Percentiles rank a stretch among this genome's conserved stretches.
These are phyloP conservation scores for Agrocybe pediades DNA, from an alignment of 768 basidiomycete genomes.

Conservation along the genomic window DNA sequence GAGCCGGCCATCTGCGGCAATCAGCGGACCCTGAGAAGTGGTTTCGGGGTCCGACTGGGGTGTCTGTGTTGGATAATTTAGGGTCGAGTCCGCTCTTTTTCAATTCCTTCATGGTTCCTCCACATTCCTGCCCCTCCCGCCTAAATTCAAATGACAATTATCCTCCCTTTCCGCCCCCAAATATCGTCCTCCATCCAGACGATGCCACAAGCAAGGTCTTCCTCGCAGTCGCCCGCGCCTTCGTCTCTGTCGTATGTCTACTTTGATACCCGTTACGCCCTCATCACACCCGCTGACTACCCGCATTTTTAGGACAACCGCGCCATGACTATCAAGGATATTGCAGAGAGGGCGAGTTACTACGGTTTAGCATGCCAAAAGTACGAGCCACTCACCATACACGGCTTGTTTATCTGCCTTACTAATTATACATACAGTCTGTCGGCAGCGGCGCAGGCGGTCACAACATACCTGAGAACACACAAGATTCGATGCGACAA, in stretches of 20 bases:
- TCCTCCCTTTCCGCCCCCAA: slow-evolving; percentile 58
- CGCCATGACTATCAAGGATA: slow-evolving; percentile 86
- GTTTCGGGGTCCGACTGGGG: neutral
- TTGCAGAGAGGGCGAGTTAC: slow-evolving; percentile 68
- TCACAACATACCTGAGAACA: slow-evolving; percentile 79
- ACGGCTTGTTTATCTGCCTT: neutral
- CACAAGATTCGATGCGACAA: slow-evolving; percentile 72
- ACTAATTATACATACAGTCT: slow-evolving; percentile 41
- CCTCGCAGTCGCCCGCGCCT: slow-evolving; percentile 69
- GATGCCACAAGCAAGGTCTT: slow-evolving; percentile 75
- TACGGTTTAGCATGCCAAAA: slow-evolving; percentile 76
- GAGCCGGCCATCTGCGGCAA: slow-evolving; percentile 28
- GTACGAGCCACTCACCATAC: slow-evolving; percentile 48
- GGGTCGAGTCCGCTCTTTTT: neutral
- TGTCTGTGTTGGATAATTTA: neutral
- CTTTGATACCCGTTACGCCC: slow-evolving; percentile 8
- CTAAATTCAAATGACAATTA: slow-evolving; percentile 49
- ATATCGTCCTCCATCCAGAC: slow-evolving; percentile 72
- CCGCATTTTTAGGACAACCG: slow-evolving; percentile 60
- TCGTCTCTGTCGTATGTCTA: slow-evolving; percentile 68
- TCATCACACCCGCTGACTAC: slow-evolving; percentile 18
- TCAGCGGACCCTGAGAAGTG: slow-evolving; percentile 24
- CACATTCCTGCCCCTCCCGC: slow-evolving; percentile 53
- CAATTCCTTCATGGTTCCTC: slow-evolving; percentile 21
- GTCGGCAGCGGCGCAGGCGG: slow-evolving; percentile 79